Base-by-base conservation (phyloP, 176 grass and related monocot species). In the Oryza punctata region DNA sequence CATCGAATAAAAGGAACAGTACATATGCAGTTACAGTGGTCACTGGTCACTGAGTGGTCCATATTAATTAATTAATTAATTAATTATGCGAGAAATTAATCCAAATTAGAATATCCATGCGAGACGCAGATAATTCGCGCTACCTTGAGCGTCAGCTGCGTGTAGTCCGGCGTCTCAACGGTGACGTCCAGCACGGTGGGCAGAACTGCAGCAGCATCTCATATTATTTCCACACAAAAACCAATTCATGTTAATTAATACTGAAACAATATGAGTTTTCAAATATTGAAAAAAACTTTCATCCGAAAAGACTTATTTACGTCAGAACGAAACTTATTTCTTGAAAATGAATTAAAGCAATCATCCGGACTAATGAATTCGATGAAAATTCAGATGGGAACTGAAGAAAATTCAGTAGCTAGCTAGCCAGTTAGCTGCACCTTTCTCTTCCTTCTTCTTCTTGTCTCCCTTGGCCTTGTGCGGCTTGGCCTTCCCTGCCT, bases 361-460 rank as follows among this genome's bases (percentile, higher is more conserved):
- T 38, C 7, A 8, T 38, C 37, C 37, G 37, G 8, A 8, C 37
- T 38, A 1, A 38, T 25, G 27, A 65, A 64, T 29, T 76, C 30
- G 0, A 61, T 23, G 24, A 27, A 11, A 0, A 59, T 65, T 37
- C 10, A 10, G 21, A 29, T 1, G 43, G 18, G 5, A 54, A 54
- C 1, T 16, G 15, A 72, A 72, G 15, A 65, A 72, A 10, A 5
- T 8, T 8, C 18, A 57, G 40, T 41, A 37, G 15, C 44, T 57
- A 21, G 18, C n/a, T 24, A 59, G 63, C 19, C 43, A 74, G 6
- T 33, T 50, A 57, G 64, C 28, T 41, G 12, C 82, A 97, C 95
- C 95, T 98, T 93, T 98, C 66, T 94, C 95, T 50, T 94, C 92
- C 77, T 94, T 98, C 86, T 94, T 97, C 90, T 94, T 97, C 95